Percentiles rank a stretch among this genome's conserved stretches.
These are phyloP conservation scores for Endocalyx cinctus DNA, from an alignment of 2,329 filamentous ascomycete species.

Conservation along the genomic window DNA sequence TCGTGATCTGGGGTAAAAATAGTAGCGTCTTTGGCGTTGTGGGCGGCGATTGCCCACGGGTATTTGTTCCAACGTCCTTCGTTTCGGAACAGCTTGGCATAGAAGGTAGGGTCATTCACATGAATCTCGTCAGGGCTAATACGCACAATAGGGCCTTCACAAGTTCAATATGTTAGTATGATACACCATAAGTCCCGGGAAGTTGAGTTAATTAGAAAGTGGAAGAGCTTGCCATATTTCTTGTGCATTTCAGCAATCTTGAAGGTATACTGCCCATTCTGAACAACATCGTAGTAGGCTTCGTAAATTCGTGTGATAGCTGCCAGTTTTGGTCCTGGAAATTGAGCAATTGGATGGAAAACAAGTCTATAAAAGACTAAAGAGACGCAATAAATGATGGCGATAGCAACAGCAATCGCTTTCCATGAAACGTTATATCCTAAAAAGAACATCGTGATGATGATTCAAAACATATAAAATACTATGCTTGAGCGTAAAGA, in stretches of 20 bases:
- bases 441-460: no score
- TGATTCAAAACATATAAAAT: no score
- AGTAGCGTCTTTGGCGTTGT: conserved; percentile 8
- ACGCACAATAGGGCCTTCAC: conserved; percentile 12
- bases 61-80: conserved; percentile 13
- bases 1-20: conserved; percentile 11
- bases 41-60: conserved; percentile 9
- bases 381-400: conserved; percentile 11
- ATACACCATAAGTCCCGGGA: no score
- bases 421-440: no score
- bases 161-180: no score
- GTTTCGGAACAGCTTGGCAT: conserved; percentile 11
- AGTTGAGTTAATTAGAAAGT: no score
- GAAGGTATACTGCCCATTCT: conserved; percentile 8
- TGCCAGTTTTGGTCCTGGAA: conserved; percentile 13
- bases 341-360: conserved; percentile 7
- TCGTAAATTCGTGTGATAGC: conserved; percentile 10
- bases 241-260: conserved; percentile 10
- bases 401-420: no score
- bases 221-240: no score
- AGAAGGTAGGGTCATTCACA: conserved; percentile 13
- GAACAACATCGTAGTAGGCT: conserved; percentile 12
- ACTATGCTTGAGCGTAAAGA: no score
- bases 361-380: conserved; percentile 4
- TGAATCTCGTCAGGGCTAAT: conserved; percentile 16